Conservation (phyloP, 768 basidiomycete genomes). For the Tulasnella sp. region DNA sequence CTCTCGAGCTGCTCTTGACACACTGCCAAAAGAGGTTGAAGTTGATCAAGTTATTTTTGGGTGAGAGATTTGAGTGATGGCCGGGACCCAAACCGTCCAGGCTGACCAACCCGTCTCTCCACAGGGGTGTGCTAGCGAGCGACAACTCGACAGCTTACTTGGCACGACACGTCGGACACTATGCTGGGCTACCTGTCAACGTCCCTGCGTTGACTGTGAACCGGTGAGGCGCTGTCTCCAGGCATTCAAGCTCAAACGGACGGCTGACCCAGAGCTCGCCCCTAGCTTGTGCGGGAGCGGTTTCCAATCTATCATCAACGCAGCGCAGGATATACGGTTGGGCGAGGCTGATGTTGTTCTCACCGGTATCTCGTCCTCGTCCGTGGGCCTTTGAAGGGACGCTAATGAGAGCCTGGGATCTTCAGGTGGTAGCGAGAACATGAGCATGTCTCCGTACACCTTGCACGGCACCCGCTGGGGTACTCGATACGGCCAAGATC, state of each 20-base stretch:
- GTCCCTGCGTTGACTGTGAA: conserved; percentile 41
- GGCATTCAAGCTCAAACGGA: background rate
- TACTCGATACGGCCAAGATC: conserved; percentile 39
- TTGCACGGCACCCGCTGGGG: conserved; percentile 39
- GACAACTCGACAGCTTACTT: conserved; percentile 41
- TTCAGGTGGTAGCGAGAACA: conserved; percentile 26
- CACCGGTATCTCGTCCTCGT: conserved; percentile 34
- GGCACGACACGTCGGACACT: conserved; percentile 41
- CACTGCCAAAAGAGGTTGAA: conserved; percentile 37
- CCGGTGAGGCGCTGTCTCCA: conserved; percentile 31
- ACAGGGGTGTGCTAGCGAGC: conserved; percentile 37
- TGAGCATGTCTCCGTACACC: conserved; percentile 35
- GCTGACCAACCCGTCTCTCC: background rate
- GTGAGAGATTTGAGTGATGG: conserved; percentile 32
- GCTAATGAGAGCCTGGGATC: background rate
- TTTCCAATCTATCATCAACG: conserved; percentile 40
- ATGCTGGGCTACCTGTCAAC: conserved; percentile 36
- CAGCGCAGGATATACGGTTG: conserved; percentile 39
- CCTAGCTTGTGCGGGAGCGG: conserved; percentile 40
- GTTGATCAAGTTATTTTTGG: conserved; percentile 42
- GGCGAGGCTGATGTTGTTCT: conserved; percentile 40
- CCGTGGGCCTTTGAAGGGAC: background rate
- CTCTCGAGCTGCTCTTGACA: conserved; percentile 39
- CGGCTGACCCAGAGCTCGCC: background rate
- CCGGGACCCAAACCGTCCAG: too few relatives aligned